Conservation (phyloP, 192 early-diverging fungal species). For the Rhizophagus clarus region DNA sequence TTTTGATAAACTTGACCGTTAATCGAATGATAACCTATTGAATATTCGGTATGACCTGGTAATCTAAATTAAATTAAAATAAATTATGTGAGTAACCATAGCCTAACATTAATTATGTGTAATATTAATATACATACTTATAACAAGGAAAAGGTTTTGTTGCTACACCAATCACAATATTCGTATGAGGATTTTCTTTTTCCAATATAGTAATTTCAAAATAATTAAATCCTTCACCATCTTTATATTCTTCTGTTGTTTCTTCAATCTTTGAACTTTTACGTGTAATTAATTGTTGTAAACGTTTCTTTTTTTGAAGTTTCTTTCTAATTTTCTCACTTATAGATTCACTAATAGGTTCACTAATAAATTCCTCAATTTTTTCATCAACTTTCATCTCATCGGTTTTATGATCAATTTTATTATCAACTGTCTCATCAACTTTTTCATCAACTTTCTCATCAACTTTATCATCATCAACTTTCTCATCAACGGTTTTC, state of each 20-base stretch:
- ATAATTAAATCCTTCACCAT: background rate
- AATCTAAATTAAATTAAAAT: background rate
- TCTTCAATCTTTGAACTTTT: background rate
- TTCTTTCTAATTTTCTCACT: background rate
- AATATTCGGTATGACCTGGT: background rate
- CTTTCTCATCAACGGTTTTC: background rate
- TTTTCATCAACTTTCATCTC: too few species aligned
- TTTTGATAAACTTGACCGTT: constrained; percentile 43
- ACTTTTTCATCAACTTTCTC: background rate
- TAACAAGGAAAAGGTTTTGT: constrained; percentile 1
- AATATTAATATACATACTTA: background rate
- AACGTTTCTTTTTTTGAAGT: background rate
- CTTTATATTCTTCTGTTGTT: background rate
- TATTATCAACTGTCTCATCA: background rate
- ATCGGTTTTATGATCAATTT: background rate
- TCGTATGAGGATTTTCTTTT: background rate
- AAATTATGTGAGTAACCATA: too few species aligned
- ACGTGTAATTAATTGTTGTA: background rate
- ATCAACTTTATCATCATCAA: background rate
- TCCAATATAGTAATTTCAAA: constrained; percentile 19
- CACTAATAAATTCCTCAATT: too few species aligned
- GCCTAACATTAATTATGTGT: too few species aligned
- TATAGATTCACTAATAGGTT: background rate
- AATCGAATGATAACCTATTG: constrained; percentile 23
- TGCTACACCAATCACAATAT: background rate